A percentile compares a stretch with the other conserved stretches of the same genome.
phyloP scores from a whole-genome alignment of 768 basidiomycete species.

The Hydnomerulius pinastri region DNA sequence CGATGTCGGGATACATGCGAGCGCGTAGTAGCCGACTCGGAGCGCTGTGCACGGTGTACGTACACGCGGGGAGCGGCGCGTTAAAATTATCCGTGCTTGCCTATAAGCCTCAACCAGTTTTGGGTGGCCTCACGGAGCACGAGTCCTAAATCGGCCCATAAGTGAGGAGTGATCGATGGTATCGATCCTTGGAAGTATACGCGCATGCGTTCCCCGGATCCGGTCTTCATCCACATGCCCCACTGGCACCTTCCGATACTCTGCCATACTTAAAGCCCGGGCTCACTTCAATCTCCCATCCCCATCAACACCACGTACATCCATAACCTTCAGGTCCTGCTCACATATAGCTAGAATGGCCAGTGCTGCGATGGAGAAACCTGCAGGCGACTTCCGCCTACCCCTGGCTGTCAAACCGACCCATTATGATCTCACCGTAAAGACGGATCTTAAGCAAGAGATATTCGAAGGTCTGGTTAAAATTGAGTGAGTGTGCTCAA shows the following conservation, averaged over 20 bases:
- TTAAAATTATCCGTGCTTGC: too few species aligned
- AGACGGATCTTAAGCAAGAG: constrained; percentile 78
- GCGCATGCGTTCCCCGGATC: not conserved
- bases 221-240: not conserved
- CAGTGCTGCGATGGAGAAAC: not conserved
- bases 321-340: constrained; percentile 3
- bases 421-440: constrained; percentile 79
- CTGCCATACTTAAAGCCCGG: not conserved
- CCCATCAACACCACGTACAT: not conserved
- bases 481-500: constrained; percentile 51
- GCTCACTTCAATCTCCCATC: not conserved
- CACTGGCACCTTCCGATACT: not conserved
- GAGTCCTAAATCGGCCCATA: too few species aligned
- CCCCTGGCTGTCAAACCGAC: constrained; percentile 65
- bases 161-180: constrained; percentile 9
- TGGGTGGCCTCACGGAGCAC: too few species aligned
- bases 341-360: constrained; percentile 17
- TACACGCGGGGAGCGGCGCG: too few species aligned
- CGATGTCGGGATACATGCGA: too few species aligned
- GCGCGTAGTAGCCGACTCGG: too few species aligned
- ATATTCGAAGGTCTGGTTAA: constrained; percentile 77
- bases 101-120: too few species aligned
- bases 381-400: constrained; percentile 45
- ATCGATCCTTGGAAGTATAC: constrained; percentile 10
- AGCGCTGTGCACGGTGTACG: not conserved